These are phyloP conservation scores for Hypoxylon sp. DNA, from an alignment of 2,329 filamentous ascomycete species.

Conservation along the genomic window DNA sequence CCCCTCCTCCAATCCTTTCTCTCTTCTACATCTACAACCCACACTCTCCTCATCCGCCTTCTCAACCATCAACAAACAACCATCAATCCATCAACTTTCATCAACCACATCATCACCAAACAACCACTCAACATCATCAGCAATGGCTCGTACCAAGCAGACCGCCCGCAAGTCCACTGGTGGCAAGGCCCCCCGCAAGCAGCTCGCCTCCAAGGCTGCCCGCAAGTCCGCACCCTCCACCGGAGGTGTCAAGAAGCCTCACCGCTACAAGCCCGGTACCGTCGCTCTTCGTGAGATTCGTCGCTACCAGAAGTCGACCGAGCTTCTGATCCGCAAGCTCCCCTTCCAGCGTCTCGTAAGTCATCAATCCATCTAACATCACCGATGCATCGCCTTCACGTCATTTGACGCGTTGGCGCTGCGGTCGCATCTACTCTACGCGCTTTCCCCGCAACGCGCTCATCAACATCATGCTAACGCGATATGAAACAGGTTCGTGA, in stretches of 20 bases:
- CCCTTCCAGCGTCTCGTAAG: conserved; percentile 94
- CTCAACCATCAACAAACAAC: conserved; percentile 47
- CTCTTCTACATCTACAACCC: conserved; percentile 48
- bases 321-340: conserved; percentile 95
- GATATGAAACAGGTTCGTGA: conserved; percentile 75
- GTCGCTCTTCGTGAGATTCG: conserved; percentile 98
- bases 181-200: conserved; percentile 89
- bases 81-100: conserved; percentile 47
- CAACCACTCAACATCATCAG: conserved; percentile 49
- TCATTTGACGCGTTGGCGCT: conserved; percentile 2
- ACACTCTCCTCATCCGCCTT: conserved; percentile 43
- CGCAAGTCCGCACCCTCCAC: conserved; percentile 98
- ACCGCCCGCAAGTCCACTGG: conserved; percentile 81
- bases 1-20: conserved; percentile 46
- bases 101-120: conserved; percentile 49
- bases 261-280: conserved; percentile 90
- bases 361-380: conserved; percentile 9
- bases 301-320: conserved; percentile 97
- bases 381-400: not conserved
- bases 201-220: conserved; percentile 98
- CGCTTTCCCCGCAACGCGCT: conserved; percentile 26
- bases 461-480: conserved; percentile 41
- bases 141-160: conserved; percentile 76
- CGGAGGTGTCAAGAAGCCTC: conserved; percentile 96
- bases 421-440: conserved; percentile 7